These are phyloP conservation scores for Xerocomus potaroensis DNA, from an alignment of 768 basidiomycete genomes.

Conservation along the genomic window DNA sequence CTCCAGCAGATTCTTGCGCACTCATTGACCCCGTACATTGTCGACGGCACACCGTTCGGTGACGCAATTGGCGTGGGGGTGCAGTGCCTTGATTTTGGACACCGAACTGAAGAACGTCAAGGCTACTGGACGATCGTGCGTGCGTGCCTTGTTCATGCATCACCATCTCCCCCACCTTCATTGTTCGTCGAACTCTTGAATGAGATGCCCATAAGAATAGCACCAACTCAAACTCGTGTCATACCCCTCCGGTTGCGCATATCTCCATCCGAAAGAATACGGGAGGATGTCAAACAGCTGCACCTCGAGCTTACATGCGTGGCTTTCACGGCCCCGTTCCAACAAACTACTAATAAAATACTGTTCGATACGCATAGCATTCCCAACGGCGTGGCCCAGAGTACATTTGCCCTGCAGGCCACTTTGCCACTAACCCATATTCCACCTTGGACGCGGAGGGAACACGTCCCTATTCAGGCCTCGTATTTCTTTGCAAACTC, in stretches of 20 bases:
- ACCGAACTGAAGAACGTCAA: conserved; percentile 5
- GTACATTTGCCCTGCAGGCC: conserved; percentile 27
- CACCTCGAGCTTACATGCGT: conserved; percentile 36
- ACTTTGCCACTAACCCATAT: conserved; percentile 45
- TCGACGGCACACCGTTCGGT: conserved; percentile 75
- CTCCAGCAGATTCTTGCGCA: conserved; percentile 46
- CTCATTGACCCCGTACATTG: conserved; percentile 61
- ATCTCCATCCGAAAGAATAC: conserved; percentile 28
- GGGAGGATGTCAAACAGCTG: conserved; percentile 31
- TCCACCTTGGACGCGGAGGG: conserved; percentile 35
- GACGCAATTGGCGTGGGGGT: conserved; percentile 62
- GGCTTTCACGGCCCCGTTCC: conserved; percentile 1
- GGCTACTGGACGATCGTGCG: conserved; percentile 53
- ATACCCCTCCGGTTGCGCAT: conserved; percentile 52
- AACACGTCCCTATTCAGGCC: conserved; percentile 41
- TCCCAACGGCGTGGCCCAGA: background rate
- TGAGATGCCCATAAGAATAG: conserved; percentile 35
- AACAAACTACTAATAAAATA: background rate
- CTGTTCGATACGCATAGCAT: background rate
- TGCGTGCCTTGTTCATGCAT: conserved; percentile 8
- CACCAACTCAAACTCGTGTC: conserved; percentile 59
- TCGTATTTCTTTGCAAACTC: conserved; percentile 55
- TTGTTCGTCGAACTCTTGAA: conserved; percentile 18
- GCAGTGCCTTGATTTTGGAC: conserved; percentile 36
- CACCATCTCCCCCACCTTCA: conserved; percentile 7